Evolutionary conservation across 208 protist genomes (phyloP).

Genomic region (Trichomonas vaginalis): DNA sequence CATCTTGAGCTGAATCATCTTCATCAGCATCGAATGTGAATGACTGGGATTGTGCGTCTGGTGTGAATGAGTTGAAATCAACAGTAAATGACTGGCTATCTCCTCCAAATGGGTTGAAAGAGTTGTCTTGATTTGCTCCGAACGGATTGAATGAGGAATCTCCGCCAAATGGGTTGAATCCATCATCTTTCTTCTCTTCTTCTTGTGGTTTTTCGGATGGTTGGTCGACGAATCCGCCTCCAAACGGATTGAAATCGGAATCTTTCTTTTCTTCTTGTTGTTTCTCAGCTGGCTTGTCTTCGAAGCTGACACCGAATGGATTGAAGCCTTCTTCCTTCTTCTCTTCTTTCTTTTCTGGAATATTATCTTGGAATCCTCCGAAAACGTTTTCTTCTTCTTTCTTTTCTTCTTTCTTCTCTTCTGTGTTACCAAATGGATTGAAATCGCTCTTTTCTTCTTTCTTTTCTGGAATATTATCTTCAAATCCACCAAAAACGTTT

Average conservation of each 20-base stretch:
- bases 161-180: not conserved
- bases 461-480: not conserved
- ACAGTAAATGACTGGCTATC: not conserved
- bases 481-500: not conserved
- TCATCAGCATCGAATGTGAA: slow-evolving; percentile 15
- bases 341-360: not conserved
- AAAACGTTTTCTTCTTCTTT: not conserved
- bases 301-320: not conserved
- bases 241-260: not conserved
- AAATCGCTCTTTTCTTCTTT: not conserved
- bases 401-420: not conserved
- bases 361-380: not conserved
- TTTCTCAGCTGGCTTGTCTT: not conserved
- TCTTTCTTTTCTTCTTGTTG: not conserved
- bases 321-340: not conserved
- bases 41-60: not conserved
- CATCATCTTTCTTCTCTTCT: not conserved
- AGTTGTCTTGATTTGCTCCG: not conserved
- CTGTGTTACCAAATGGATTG: not conserved
- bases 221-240: not conserved
- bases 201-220: not conserved
- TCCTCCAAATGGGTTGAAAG: not conserved
- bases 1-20: not conserved
- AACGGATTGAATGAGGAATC: not conserved
- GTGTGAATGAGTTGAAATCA: not conserved